phyloP scores from a whole-genome alignment of 495 filamentous ascomycete species.

The Thermochaetoides thermophila region DNA sequence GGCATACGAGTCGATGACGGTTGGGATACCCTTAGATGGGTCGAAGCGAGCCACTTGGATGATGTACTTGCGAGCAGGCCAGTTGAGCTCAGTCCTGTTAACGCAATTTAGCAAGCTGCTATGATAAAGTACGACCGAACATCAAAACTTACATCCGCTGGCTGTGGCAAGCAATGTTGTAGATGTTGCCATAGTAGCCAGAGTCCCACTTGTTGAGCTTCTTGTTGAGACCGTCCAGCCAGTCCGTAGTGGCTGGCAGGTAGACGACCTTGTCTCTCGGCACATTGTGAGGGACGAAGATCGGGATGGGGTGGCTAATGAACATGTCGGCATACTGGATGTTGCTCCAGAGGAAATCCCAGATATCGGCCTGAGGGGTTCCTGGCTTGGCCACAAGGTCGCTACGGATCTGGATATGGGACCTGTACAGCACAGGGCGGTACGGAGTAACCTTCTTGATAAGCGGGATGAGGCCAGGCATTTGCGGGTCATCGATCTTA shows the following conservation, averaged over 20 bases:
- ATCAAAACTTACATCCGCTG: conserved; percentile 35
- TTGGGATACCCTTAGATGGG: conserved; percentile 71
- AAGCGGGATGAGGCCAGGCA: conserved; percentile 67
- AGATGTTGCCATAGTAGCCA: conserved; percentile 61
- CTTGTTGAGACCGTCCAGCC: conserved; percentile 85
- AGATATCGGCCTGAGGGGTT: conserved; percentile 57
- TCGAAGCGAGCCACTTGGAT: conserved; percentile 78
- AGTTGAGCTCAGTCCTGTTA: conserved; percentile 45
- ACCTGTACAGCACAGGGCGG: conserved; percentile 68
- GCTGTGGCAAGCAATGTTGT: conserved; percentile 49
- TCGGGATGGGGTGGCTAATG: conserved; percentile 67
- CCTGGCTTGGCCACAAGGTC: conserved; percentile 50
- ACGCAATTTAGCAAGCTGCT: not conserved
- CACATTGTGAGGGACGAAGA: conserved; percentile 60
- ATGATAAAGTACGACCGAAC: not conserved
- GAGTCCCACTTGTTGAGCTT: conserved; percentile 56
- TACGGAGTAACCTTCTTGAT: conserved; percentile 57
- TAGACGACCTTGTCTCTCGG: conserved; percentile 54
- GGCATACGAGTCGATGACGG: conserved; percentile 64
- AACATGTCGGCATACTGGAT: conserved; percentile 64
- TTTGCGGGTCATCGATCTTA: conserved; percentile 71
- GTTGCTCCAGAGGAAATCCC: conserved; percentile 61
- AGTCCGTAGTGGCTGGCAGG: conserved; percentile 76
- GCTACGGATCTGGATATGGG: conserved; percentile 72
- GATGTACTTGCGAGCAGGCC: conserved; percentile 63